A percentile compares a stretch with the other conserved stretches of the same genome.
Evolutionary conservation across 1,284 basidiomycete species (phyloP).

Genomic region (Laetiporus sulphureus): DNA sequence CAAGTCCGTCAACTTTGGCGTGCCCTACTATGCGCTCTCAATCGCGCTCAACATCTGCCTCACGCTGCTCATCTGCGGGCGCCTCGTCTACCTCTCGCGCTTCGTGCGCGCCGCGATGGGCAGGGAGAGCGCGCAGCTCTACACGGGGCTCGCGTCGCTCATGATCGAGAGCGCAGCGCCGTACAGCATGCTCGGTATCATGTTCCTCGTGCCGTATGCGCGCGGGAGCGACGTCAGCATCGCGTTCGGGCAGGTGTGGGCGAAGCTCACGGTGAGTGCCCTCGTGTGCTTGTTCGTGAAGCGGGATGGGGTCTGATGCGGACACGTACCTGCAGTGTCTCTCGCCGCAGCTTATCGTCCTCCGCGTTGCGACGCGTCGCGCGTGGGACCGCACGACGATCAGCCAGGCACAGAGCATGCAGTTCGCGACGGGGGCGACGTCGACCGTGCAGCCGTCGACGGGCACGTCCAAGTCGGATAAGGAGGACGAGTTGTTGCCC

Average conservation of each 20-base stretch:
- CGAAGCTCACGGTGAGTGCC: constrained; percentile 12
- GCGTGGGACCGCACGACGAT: constrained; percentile 9
- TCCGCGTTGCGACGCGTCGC: constrained; percentile 12
- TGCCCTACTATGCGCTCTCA: constrained; percentile 13
- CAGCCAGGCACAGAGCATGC: too few relatives aligned
- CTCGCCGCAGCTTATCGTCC: constrained; percentile 15
- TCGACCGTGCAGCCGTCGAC: too few relatives aligned
- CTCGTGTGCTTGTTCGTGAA: neutral
- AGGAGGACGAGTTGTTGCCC: too few relatives aligned
- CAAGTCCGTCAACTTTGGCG: constrained; percentile 13
- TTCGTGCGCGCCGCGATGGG: constrained; percentile 11
- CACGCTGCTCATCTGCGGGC: constrained; percentile 12
- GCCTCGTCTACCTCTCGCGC: constrained; percentile 9
- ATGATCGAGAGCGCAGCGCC: constrained; percentile 16
- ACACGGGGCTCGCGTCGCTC: constrained; percentile 14
- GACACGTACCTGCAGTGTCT: constrained; percentile 11
- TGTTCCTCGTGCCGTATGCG: constrained; percentile 14
- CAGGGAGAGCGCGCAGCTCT: constrained; percentile 7
- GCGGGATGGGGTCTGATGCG: neutral
- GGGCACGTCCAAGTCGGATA: too few relatives aligned
- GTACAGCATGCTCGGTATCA: constrained; percentile 12
- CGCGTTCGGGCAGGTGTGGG: constrained; percentile 14
- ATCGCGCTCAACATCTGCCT: constrained; percentile 14
- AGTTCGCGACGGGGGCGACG: too few relatives aligned
- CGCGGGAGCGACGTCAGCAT: constrained; percentile 5